phyloP scores from a whole-genome alignment of 2,329 filamentous ascomycete species.

The Talaromyces atroroseus region DNA sequence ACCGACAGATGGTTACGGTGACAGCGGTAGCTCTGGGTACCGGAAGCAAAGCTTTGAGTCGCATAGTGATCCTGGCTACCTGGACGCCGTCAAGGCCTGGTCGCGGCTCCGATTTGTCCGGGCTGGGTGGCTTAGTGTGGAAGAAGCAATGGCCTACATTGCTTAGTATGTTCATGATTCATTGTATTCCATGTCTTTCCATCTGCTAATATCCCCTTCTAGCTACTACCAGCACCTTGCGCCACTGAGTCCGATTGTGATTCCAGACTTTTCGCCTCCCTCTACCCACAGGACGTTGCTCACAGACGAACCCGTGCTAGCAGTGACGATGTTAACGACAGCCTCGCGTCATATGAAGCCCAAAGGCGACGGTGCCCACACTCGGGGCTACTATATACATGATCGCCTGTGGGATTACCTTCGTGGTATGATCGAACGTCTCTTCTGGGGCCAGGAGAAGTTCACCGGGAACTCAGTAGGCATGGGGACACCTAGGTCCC shows the following conservation, averaged over 20 bases:
- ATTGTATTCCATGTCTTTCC: constrained; percentile 9
- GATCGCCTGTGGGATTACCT: constrained; percentile 94
- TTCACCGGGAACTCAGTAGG: constrained; percentile 66
- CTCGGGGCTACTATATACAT: constrained; percentile 84
- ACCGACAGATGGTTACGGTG: constrained; percentile 45
- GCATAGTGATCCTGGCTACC: constrained; percentile 35
- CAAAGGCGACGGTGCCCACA: constrained; percentile 71
- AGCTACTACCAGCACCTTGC: constrained; percentile 89
- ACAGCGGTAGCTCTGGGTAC: constrained; percentile 24
- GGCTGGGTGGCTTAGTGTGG: constrained; percentile 90
- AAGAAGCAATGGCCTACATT: constrained; percentile 89
- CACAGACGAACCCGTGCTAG: constrained; percentile 85
- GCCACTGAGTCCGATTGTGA: constrained; percentile 86
- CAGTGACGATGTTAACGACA: constrained; percentile 85
- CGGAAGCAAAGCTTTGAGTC: constrained; percentile 23
- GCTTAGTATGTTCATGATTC: constrained; percentile 62
- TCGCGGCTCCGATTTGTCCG: constrained; percentile 88
- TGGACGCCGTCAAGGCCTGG: constrained; percentile 80
- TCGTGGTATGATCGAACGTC: constrained; percentile 88
- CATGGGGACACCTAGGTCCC: constrained; percentile 63
- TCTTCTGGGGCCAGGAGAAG: constrained; percentile 93
- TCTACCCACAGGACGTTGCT: constrained; percentile 72
- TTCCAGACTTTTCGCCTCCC: constrained; percentile 82
- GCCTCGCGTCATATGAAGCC: constrained; percentile 81
- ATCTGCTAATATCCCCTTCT: constrained; percentile 15